These are phyloP conservation scores for Clathrus columnatus DNA, from an alignment of 768 basidiomycete species.

Conservation along the genomic window DNA sequence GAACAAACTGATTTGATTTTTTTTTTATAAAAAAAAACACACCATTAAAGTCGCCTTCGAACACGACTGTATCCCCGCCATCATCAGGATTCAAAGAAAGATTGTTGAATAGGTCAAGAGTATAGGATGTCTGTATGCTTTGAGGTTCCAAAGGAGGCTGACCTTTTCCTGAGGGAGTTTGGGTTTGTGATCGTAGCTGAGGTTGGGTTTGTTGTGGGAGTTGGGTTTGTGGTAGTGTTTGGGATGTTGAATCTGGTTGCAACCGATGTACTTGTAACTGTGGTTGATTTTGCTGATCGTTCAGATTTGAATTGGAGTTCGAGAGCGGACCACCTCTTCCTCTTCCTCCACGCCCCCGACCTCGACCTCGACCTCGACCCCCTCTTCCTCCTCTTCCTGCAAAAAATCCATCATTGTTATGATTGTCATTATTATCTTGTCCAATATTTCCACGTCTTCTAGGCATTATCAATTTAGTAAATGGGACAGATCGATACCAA, in stretches of 20 bases:
- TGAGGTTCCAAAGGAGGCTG: background rate
- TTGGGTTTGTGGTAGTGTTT: too few relatives aligned
- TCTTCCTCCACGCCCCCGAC: background rate
- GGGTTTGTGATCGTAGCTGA: too few relatives aligned
- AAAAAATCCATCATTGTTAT: background rate
- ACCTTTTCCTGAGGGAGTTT: too few relatives aligned
- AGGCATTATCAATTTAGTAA: slow-evolving; percentile 2
- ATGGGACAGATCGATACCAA: too few relatives aligned
- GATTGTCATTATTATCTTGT: background rate
- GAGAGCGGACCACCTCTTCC: background rate
- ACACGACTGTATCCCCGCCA: slow-evolving; percentile 2
- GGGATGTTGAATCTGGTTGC: too few relatives aligned
- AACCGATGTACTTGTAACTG: too few relatives aligned
- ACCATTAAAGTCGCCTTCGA: slow-evolving; percentile 5
- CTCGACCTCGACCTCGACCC: background rate
- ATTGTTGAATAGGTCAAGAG: background rate
- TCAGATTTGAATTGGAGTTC: too few relatives aligned
- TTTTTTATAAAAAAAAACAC: background rate
- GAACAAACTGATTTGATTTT: too few relatives aligned
- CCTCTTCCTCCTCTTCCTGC: slow-evolving; percentile 4
- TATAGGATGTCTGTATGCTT: background rate
- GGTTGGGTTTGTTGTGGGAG: too few relatives aligned
- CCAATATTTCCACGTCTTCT: background rate
- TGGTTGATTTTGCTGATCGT: too few relatives aligned
- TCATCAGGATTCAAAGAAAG: background rate